Evolutionary conservation across 371 early-diverging fungal species (phyloP).

Genomic region (Zopfochytrium polystomum): DNA sequence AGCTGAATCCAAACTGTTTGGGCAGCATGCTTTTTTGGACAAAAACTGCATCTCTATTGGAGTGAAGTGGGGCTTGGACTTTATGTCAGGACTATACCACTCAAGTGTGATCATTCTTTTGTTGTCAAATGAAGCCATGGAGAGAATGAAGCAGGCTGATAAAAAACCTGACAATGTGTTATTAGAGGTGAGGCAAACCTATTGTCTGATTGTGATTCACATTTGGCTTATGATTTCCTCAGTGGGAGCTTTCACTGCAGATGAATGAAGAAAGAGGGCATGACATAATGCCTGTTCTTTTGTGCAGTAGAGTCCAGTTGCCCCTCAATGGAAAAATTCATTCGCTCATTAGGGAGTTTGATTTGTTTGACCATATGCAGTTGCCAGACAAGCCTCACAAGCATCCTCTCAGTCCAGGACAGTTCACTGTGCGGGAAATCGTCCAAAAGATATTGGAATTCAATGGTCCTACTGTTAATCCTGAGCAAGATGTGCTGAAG

Average conservation of each 20-base stretch:
- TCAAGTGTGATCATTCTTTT: not conserved
- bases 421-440: not conserved
- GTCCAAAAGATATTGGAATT: not conserved
- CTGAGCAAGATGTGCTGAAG: not conserved
- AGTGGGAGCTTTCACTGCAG: slow-evolving; percentile 20
- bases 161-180: slow-evolving; percentile 10
- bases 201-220: not conserved
- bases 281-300: slow-evolving; percentile 7
- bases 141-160: slow-evolving; percentile 1
- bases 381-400: slow-evolving; percentile 4
- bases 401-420: slow-evolving; percentile 8
- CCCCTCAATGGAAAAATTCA: not conserved
- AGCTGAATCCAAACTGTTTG: no score
- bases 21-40: slow-evolving; percentile 2
- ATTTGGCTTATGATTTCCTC: not conserved
- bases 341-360: no score
- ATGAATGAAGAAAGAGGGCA: not conserved
- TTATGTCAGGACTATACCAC: not conserved
- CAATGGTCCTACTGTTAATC: slow-evolving; percentile 8
- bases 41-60: not conserved
- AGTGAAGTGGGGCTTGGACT: not conserved
- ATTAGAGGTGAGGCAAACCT: not conserved
- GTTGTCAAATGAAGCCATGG: not conserved
- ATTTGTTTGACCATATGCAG: not conserved
- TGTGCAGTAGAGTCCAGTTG: not conserved